phyloP scores from a whole-genome alignment of 306 rosid genomes.

The Luffa aegyptiaca region DNA sequence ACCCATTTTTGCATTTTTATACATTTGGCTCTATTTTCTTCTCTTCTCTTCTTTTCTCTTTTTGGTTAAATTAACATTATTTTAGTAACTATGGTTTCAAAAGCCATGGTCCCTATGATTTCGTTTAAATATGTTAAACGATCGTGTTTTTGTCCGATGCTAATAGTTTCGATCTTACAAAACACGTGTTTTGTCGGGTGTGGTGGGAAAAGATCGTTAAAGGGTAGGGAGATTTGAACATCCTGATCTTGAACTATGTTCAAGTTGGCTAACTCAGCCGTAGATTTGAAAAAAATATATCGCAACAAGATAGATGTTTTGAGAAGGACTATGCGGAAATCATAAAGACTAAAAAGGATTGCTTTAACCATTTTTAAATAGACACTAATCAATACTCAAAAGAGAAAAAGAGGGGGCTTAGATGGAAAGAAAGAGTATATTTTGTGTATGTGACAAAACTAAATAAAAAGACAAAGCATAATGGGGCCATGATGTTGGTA shows the following conservation, averaged over 20 bases:
- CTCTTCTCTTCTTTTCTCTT: background rate
- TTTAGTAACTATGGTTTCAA: background rate
- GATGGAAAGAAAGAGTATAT: background rate
- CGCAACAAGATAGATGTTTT: no score
- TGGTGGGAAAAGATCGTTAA: background rate
- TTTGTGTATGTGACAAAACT: background rate
- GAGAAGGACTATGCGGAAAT: background rate
- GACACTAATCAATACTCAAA: background rate
- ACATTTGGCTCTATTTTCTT: background rate
- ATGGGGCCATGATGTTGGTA: slow-evolving; percentile 51
- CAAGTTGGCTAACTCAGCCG: no score
- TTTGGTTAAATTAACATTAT: background rate
- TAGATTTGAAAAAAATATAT: no score
- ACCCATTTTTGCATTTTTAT: background rate
- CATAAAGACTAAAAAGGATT: background rate
- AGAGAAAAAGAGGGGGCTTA: background rate
- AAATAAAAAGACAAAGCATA: slow-evolving; percentile 20
- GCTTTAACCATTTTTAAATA: background rate
- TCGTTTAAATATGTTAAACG: background rate
- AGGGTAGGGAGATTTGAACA: no score
- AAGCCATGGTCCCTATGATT: background rate
- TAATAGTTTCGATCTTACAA: background rate
- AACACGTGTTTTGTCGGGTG: background rate
- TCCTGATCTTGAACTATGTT: no score
- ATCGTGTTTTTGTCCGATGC: background rate